A percentile compares a stretch with the other conserved stretches of the same genome.
These are phyloP conservation scores for Strobilomyces echinocephalus DNA, from an alignment of 768 basidiomycete genomes.

Conservation along the genomic window DNA sequence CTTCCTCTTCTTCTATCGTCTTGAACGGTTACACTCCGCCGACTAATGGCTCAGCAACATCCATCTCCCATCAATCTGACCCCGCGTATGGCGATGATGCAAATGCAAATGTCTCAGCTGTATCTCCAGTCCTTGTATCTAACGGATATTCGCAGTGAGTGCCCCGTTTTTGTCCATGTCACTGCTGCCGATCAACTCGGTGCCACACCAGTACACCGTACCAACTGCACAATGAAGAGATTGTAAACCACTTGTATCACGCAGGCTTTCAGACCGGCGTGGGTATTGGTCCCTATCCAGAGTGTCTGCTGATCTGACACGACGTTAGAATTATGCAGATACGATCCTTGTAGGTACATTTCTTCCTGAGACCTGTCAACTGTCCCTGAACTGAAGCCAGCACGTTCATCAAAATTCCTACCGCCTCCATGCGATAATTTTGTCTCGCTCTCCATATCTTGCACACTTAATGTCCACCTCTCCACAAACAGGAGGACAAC, in stretches of 20 bases:
- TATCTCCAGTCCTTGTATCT: conserved; percentile 36
- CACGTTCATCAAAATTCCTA: conserved; percentile 73
- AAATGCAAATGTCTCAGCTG: conserved; percentile 7
- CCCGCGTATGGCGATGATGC: conserved; percentile 34
- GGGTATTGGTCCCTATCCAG: conserved; percentile 33
- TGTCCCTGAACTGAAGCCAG: conserved; percentile 33
- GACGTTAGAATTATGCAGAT: conserved; percentile 72
- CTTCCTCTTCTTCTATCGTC: conserved; percentile 34
- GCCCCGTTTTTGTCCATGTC: background rate
- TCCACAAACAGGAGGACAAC: conserved; percentile 59
- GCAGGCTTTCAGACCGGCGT: conserved; percentile 80
- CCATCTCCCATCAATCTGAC: conserved; percentile 34
- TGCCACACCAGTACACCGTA: conserved; percentile 38
- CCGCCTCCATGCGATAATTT: conserved; percentile 77
- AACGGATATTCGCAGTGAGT: conserved; percentile 65
- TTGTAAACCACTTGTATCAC: conserved; percentile 74
- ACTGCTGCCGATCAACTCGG: conserved; percentile 6
- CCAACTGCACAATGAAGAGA: conserved; percentile 68
- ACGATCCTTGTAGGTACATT: conserved; percentile 60
- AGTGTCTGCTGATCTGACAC: conserved; percentile 10
- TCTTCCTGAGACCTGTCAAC: conserved; percentile 1
- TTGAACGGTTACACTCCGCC: conserved; percentile 52
- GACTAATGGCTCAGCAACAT: conserved; percentile 45
- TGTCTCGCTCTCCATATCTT: conserved; percentile 84
- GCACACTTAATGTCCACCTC: conserved; percentile 85